Conservation (phyloP, 805 yeast species). For the Kodamaea kaohsiungensis region DNA sequence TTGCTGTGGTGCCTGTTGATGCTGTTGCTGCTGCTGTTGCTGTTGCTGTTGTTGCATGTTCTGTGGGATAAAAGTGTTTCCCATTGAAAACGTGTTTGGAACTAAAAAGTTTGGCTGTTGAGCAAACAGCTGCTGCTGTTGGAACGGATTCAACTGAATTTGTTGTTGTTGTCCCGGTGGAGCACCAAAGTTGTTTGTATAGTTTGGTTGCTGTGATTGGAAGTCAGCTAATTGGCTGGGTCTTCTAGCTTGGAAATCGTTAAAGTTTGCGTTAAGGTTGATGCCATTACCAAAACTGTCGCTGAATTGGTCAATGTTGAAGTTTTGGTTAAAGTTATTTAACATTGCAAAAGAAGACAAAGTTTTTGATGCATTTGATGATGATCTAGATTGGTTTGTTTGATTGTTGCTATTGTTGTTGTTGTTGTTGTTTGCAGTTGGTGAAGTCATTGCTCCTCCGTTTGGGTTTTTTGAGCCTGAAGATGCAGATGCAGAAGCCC, state of each 20-base stretch:
- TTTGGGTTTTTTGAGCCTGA: conserved; percentile 3
- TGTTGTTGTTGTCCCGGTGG: conserved; percentile 8
- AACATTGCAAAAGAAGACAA: conserved; percentile 32
- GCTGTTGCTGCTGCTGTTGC: neutral
- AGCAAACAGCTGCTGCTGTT: conserved; percentile 8
- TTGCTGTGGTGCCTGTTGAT: neutral
- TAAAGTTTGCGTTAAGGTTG: conserved; percentile 33
- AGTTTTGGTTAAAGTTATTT: conserved; percentile 26
- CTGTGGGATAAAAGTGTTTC: conserved; percentile 12
- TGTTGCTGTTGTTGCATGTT: conserved; percentile 14
- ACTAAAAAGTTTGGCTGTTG: conserved; percentile 9
- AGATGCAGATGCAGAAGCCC: conserved; percentile 3
- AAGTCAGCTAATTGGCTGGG: conserved; percentile 44
- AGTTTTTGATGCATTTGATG: conserved; percentile 13
- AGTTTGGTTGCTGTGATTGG: conserved; percentile 13
- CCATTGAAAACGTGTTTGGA: conserved; percentile 6
- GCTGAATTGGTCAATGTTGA: conserved; percentile 26
- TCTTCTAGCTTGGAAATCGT: conserved; percentile 43
- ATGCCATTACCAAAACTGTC: conserved; percentile 31
- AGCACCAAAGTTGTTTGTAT: neutral
- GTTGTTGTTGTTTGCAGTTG: neutral
- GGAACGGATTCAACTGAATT: conserved; percentile 8
- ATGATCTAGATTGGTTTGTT: conserved; percentile 6
- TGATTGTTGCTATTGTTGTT: too few relatives aligned
- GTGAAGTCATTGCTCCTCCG: neutral